phyloP scores from a whole-genome alignment of 345 rosid species.

The Passiflora organensis region DNA sequence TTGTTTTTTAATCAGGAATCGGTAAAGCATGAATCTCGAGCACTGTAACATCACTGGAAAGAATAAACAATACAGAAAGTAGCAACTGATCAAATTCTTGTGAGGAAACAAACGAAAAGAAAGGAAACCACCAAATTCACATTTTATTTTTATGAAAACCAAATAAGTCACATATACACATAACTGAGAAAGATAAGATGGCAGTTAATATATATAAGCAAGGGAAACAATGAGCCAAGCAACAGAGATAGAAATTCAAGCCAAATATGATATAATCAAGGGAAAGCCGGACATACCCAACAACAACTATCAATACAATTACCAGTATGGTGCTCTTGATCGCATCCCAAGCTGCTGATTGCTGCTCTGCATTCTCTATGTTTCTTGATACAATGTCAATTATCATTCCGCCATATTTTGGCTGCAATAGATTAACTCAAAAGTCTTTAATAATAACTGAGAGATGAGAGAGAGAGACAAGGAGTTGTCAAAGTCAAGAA shows the following conservation, averaged over 20 bases:
- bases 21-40: too few species aligned
- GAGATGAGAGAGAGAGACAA: background rate
- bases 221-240: background rate
- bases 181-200: background rate
- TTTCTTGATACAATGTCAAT: constrained; percentile 48
- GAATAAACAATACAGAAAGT: too few species aligned
- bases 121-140: too few species aligned
- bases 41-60: too few species aligned
- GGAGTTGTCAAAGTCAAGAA: background rate
- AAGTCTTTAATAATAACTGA: background rate
- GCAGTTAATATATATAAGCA: too few species aligned
- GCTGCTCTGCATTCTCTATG: constrained; percentile 31
- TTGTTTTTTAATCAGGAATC: too few species aligned
- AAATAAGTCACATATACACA: too few species aligned
- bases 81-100: too few species aligned
- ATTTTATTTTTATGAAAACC: too few species aligned
- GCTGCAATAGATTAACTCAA: constrained; percentile 26
- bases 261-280: background rate
- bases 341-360: constrained; percentile 32
- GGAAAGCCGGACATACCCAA: constrained; percentile 28
- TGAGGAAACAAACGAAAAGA: too few species aligned
- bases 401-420: constrained; percentile 42
- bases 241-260: too few species aligned
- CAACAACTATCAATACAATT: constrained; percentile 33
- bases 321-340: constrained; percentile 40